Base-by-base conservation (phyloP, 345 rosid species). In the Bruguiera gymnorhiza region DNA sequence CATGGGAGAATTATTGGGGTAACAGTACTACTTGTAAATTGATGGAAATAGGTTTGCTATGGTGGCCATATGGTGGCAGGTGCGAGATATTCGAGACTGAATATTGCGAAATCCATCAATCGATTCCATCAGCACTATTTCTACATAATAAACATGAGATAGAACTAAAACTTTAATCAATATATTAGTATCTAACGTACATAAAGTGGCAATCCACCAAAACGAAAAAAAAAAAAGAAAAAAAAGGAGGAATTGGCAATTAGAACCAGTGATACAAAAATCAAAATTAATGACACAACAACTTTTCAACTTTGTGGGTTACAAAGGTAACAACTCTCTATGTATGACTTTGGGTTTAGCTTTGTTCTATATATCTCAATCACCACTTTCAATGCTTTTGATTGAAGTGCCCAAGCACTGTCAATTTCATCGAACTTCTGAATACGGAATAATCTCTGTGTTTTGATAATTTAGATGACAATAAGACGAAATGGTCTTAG, bases 351-450 rank as follows among this genome's bases (percentile, higher is more conserved):
- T 34, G 37, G 37, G 37, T 34, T 34, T 6, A 34, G 8, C 37
- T 6, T 34, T 34, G 37, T 34, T 8, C 6, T 34, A 6, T 34
- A 34, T 50, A 19, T 70, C 68, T 66, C 69, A 20, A 60, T 75
- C 80, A 30, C 70, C 24, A 24, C 24, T 78, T 56, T 73, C 80
- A 50, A 26, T 21, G 68, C 74, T 79, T 74, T 72, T 71, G 64
- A 60, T 56, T 62, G 57, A 39, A 65, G 78, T 65, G 51, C 73
- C 79, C 60, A 79, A 63, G 63, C 80, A 77, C 20, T 10, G 24
- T 81, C 84, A 62, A 66, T 76, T 60, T 76, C 78, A 53, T 51
- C 13, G 63, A 18, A 53, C 59, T 39, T 56, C 24, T 52, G 75
- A 75, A 52, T 46, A 50, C 51, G 71, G 78, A 55, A 71, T 72